Conservation (phyloP, 179 eudicot species). For the Monotropa hypopitys region DNA sequence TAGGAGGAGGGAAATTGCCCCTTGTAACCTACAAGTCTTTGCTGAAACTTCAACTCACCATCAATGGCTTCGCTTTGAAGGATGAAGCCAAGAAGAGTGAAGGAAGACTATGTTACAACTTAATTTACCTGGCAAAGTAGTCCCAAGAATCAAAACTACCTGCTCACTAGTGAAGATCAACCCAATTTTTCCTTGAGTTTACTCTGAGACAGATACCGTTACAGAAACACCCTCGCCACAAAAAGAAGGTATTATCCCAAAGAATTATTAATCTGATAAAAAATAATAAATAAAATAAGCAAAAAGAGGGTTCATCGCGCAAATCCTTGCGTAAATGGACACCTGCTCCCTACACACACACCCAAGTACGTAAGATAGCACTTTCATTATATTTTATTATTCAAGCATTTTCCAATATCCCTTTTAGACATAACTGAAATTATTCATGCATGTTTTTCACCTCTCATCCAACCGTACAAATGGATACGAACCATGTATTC, state of each 20-base stretch:
- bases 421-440: background rate
- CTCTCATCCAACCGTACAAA: background rate
- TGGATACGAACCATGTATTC: conserved; percentile 48
- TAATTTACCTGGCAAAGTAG: background rate
- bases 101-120: background rate
- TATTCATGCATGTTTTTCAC: background rate
- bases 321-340: background rate
- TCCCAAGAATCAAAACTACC: background rate
- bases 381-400: background rate
- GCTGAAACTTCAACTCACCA: background rate
- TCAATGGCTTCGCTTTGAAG: background rate
- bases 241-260: background rate
- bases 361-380: background rate
- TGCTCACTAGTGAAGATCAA: background rate
- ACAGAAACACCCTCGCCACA: background rate
- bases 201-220: background rate
- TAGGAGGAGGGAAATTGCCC: background rate
- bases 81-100: background rate
- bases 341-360: background rate
- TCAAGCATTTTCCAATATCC: background rate
- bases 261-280: background rate
- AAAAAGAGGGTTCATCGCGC: background rate
- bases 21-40: background rate
- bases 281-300: background rate
- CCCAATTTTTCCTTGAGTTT: background rate